A percentile compares a stretch with the other conserved stretches of the same genome.
phyloP scores from a whole-genome alignment of 2,329 filamentous ascomycete genomes.

The Penicillium sp. region DNA sequence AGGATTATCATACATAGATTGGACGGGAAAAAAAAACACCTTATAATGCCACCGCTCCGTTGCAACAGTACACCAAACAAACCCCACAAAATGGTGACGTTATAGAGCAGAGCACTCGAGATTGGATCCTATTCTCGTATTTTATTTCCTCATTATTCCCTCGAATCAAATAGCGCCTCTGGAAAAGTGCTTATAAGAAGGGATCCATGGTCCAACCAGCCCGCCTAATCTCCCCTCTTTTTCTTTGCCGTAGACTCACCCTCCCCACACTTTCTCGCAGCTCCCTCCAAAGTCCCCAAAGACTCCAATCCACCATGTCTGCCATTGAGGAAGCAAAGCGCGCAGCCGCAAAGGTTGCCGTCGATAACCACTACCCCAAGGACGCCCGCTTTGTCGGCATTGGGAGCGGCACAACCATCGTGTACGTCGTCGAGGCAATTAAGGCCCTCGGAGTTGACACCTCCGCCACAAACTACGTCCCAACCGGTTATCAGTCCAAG shows the following conservation, averaged over 20 bases:
- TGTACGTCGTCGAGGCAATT: conserved; percentile 68
- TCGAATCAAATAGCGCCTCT: too few species aligned
- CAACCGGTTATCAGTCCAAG: conserved; percentile 87
- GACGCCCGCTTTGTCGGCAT: conserved; percentile 61
- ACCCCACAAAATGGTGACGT: neutral
- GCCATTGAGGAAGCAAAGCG: conserved; percentile 57
- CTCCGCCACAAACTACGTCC: conserved; percentile 74
- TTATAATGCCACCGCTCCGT: too few species aligned
- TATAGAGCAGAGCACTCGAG: neutral
- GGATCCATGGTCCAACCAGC: conserved; percentile 5
- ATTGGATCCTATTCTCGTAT: neutral
- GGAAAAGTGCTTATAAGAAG: neutral
- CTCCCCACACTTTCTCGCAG: conserved; percentile 6
- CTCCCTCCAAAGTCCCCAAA: neutral
- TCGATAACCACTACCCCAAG: conserved; percentile 60
- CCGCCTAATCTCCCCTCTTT: conserved; percentile 18
- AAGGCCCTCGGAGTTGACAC: conserved; percentile 48
- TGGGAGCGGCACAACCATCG: conserved; percentile 64
- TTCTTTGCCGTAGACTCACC: conserved; percentile 3
- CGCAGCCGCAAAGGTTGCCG: conserved; percentile 58
- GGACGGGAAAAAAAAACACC: too few species aligned
- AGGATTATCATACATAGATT: too few species aligned
- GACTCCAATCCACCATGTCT: conserved; percentile 34
- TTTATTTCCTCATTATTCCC: neutral
- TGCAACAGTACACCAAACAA: neutral